A percentile compares a stretch with the other conserved stretches of the same genome.
phyloP scores from a whole-genome alignment of 2,329 filamentous ascomycete species.

The Penicillium sp. region DNA sequence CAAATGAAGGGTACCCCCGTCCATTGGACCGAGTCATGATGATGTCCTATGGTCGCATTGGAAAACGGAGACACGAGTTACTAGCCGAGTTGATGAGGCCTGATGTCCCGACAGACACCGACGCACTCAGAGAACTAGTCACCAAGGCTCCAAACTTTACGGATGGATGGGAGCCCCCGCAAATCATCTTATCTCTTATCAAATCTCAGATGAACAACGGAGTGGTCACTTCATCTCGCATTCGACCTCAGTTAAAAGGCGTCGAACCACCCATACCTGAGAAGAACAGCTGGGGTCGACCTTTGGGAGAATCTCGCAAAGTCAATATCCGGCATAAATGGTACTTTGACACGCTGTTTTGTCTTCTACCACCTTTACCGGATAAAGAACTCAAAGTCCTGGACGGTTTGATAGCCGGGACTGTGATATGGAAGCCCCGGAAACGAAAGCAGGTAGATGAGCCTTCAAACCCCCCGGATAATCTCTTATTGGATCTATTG shows the following conservation, averaged over 20 bases:
- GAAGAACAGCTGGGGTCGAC: slow-evolving; percentile 38
- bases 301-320: slow-evolving; percentile 30
- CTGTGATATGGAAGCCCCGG: not conserved
- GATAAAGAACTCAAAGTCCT: slow-evolving; percentile 30
- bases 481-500: slow-evolving; percentile 31
- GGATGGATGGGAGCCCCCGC: slow-evolving; percentile 38
- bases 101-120: slow-evolving; percentile 20
- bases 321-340: slow-evolving; percentile 39
- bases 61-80: slow-evolving; percentile 53
- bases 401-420: not conserved
- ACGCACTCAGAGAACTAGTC: slow-evolving; percentile 20
- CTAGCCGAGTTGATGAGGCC: slow-evolving; percentile 36
- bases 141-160: slow-evolving; percentile 18
- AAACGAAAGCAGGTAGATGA: slow-evolving; percentile 24
- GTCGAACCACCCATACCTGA: slow-evolving; percentile 34
- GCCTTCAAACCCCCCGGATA: slow-evolving; percentile 2
- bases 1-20: slow-evolving; percentile 56
- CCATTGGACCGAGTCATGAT: slow-evolving; percentile 55
- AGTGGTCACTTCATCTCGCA: slow-evolving; percentile 23
- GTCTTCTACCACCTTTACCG: slow-evolving; percentile 42
- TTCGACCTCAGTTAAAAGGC: slow-evolving; percentile 26
- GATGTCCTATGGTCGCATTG: slow-evolving; percentile 59
- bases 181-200: slow-evolving; percentile 32
- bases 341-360: slow-evolving; percentile 34
- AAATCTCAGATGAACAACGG: slow-evolving; percentile 35